Base-by-base conservation (phyloP, 257 asterid genomes). In the Leptodermis oblonga region DNA sequence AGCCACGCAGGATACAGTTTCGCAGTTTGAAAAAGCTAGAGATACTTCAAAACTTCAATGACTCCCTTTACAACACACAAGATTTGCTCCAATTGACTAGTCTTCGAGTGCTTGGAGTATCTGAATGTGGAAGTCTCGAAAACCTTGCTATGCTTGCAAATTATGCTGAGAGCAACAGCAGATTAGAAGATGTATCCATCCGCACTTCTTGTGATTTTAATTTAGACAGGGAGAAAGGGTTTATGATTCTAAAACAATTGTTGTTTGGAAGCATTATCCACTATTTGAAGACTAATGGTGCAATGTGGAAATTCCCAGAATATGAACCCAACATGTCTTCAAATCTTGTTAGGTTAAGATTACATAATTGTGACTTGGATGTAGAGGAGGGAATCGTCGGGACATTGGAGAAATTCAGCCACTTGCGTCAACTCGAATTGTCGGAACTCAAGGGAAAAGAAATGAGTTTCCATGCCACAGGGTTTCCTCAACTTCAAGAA, bases 391-490 rank as follows among this genome's bases (percentile, higher is more conserved):
- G 42, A 60, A n/a, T 74, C 58, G 0, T 31, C 53, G 23, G 5
- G 28, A 65, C 70, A 14, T 13, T 77, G 7, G 74, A 34, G 60
- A 69, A 62, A 71, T 56, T 77, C 66, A 71, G 68, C 53, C 64
- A 37, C 48, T 39, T 77, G 4, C 23, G 39, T 18, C 22, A 18
- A 28, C 74, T 77, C 7, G 0, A 13, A 14, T 37, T 72, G 3
- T 0, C 11, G 0, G 8, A 46, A 3, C 53, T 12, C 42, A 18
- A 1, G 1, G 78, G 68, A 12, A 58, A 43, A 51, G 63, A 73
- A 6, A 72, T 77, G 81, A n/a, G 17, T 55, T 39, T 67, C 23
- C 36, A 28, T 13, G 68, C 62, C 9, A 17, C 0, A 1, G 72
- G 72, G 30, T 77, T 67, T 58, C 43, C 43, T 2, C 45, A 59